Base-by-base conservation (phyloP, 2,329 filamentous ascomycete species). In the Byssochlamys sp. region DNA sequence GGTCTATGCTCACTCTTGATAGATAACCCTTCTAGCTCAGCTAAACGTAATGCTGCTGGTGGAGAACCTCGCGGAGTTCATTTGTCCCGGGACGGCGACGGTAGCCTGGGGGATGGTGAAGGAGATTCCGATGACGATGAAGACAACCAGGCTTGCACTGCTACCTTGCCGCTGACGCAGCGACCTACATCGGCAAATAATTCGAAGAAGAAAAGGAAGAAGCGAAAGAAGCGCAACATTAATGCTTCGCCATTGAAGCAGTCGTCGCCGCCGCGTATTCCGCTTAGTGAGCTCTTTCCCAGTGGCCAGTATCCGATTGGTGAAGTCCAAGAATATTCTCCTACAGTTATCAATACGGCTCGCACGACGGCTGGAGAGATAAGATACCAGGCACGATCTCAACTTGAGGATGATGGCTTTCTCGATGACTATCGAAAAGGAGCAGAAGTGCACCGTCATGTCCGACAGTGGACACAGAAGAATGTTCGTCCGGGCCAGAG, bases 361-460 rank as follows among this genome's bases (percentile, higher is more conserved):
- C 77, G 77, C 28, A 79, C 74, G 3, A 79, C 78, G 1, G 71
- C 66, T 58, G 77, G 79, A 61, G 79, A 81, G 67, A 64, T 72
- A 54, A 73, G 78, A 31, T 72, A 78, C 58, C 60, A 75, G 24
- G 63, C 68, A 11, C 68, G 68, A n/a, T 45, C 69, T 12, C 70
- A 75, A 55, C 69, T 74, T 55, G 71, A 76, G 63, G 77, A 80
- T 59, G 70, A 75, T 25, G 73, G 71, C 11, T 82, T 81, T 62
- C 71, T 83, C 25, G 71, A 69, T 26, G 74, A 83, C 58, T 84
- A 83, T 66, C 79, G 81, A 53, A 75, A 82, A 66, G 81, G 79
- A 9, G 81, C 81, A 0, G 81, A 83, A 63, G 72, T 81, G 52
- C 81, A 84, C 66, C 76, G 81, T 51, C 78, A 83, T 66, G 78